Conservation (phyloP, 371 early-diverging fungal species). For the Mucor racemosus region DNA sequence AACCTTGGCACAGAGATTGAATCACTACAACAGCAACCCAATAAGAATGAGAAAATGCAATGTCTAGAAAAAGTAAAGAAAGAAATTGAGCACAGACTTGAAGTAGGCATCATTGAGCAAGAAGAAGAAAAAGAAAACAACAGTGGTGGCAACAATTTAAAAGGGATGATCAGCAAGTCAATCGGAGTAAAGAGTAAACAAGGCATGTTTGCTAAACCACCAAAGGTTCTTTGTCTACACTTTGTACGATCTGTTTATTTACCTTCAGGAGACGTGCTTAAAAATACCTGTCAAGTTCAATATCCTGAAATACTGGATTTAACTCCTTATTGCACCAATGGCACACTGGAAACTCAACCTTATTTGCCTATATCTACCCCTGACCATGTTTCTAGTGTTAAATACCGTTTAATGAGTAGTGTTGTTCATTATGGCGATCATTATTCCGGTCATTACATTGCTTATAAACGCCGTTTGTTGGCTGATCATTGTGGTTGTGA, state of each 20-base stretch:
- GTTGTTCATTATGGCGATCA: constrained; percentile 88
- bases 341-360: constrained; percentile 56
- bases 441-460: constrained; percentile 87
- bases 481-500: constrained; percentile 36
- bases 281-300: constrained; percentile 76
- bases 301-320: constrained; percentile 78
- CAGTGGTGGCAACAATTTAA: neutral
- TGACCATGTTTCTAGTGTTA: neutral
- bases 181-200: constrained; percentile 64
- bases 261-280: constrained; percentile 63
- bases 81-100: constrained; percentile 20
- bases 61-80: constrained; percentile 10
- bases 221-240: constrained; percentile 73
- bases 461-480: constrained; percentile 66
- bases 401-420: constrained; percentile 75
- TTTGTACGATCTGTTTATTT: constrained; percentile 76
- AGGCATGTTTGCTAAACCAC: constrained; percentile 31
- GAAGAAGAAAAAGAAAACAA: neutral
- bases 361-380: constrained; percentile 40
- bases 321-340: constrained; percentile 67
- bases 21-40: neutral
- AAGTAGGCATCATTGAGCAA: constrained; percentile 13
- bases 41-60: neutral
- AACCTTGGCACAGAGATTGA: constrained; percentile 34
- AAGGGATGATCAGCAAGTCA: constrained; percentile 57